A percentile compares a stretch with the other conserved stretches of the same genome.
Conservation (phyloP, 306 rosid genomes). For the Cajanus cajan region DNA sequence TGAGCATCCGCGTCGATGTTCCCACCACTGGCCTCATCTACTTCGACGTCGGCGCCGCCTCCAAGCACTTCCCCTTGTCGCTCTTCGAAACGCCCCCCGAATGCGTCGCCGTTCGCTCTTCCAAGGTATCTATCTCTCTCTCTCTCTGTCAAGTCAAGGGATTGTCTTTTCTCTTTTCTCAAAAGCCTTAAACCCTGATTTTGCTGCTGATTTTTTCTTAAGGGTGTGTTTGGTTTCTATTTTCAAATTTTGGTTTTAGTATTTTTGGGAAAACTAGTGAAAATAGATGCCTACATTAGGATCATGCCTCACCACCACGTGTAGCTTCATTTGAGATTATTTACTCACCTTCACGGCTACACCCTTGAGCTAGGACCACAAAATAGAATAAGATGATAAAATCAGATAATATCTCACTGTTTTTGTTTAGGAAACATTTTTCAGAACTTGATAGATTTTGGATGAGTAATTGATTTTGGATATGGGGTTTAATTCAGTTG, state of each 20-base stretch:
- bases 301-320: neutral
- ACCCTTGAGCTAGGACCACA: neutral
- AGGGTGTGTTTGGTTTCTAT: neutral
- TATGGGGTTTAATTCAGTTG: no score
- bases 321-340: neutral
- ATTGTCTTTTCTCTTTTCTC: neutral
- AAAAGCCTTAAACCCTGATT: neutral
- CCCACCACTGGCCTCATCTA: constrained; percentile 82
- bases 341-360: neutral
- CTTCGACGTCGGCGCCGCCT: constrained; percentile 77
- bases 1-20: constrained; percentile 74
- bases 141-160: no score
- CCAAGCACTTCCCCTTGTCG: constrained; percentile 67
- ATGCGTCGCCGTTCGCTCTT: constrained; percentile 43
- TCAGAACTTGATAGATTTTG: neutral
- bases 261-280: neutral
- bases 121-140: neutral
- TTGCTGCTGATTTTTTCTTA: neutral
- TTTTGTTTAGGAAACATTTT: neutral
- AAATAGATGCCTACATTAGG: neutral
- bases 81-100: constrained; percentile 81
- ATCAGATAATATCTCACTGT: neutral
- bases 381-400: neutral
- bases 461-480: neutral
- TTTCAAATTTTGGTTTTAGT: neutral